Base-by-base conservation (phyloP, 75 land plant genomes). In the Cupressus sempervirens region DNA sequence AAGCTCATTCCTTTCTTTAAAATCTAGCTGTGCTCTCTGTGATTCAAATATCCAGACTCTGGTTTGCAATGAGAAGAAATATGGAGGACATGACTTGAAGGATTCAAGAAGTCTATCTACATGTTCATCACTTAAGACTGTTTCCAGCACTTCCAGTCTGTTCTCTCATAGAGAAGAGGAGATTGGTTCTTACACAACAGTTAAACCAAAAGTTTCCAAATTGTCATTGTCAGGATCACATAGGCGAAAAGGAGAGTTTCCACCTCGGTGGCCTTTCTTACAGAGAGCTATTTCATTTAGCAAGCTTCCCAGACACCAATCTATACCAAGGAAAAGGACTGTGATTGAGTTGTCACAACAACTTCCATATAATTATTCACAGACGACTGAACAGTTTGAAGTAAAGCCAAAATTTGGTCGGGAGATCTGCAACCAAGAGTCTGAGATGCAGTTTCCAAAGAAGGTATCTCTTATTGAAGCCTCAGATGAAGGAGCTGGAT, bases 311-410 rank as follows among this genome's bases (percentile, higher is more conserved):
- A 40, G 81, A 50, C 32, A 34, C 36, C 82, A 88, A 52, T 30
- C 91, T 32, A 52, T 70, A 40, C 23, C 76, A 48, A 91, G 85
- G 65, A 56, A 87, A 48, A 77, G 89, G 48, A 92, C 96, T 82
- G 95, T 93, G 54, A 90, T 95, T 81, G 94, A 92, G 85, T 94
- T 97, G 99, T 94, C 93, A n/a, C 38, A 91, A 89, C 87, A 85
- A 54, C 83, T 95, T 84, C 99, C 97, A 4, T 85, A 86, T 35
- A 83, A 90, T 83, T 86, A 84, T 23, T 35, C 84, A 84, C 89
- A 83, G 32, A 83, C 81, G 38, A 13, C 83, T 75, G 56, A 16
- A 53, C 36, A 82, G 62, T 18, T 54, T 16, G 62, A 82, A 34
- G 23, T 82, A 38, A 53, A 82, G 54, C 40, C 23, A 82, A 34